Conservation (phyloP, 768 basidiomycete species). For the Tylopilus plumbeoviolaceoides region DNA sequence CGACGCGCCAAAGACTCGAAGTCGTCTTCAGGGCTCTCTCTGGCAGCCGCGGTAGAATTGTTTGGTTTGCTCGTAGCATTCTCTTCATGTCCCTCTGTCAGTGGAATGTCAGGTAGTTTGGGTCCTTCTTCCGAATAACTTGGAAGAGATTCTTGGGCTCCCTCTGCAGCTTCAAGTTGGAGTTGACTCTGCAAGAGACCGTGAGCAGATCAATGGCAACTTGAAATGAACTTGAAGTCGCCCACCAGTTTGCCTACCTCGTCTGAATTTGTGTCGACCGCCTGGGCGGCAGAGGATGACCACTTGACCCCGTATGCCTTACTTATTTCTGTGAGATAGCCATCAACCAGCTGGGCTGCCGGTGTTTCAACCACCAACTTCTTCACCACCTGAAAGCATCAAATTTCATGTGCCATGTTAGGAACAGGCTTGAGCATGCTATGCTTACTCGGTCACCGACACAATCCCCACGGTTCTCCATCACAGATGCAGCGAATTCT, state of each 20-base stretch:
- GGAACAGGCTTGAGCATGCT: background rate
- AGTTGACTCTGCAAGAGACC: constrained; percentile 6
- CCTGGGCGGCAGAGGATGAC: constrained; percentile 36
- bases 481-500: constrained; percentile 79
- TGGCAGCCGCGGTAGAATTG: constrained; percentile 2
- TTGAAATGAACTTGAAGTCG: background rate
- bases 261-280: constrained; percentile 14
- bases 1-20: constrained; percentile 74
- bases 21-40: constrained; percentile 50
- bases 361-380: constrained; percentile 75
- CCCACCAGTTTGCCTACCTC: constrained; percentile 41
- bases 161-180: background rate
- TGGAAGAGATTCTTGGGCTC: constrained; percentile 21
- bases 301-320: constrained; percentile 79
- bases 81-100: constrained; percentile 44
- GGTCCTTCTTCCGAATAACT: constrained; percentile 24
- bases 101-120: constrained; percentile 50
- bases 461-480: constrained; percentile 78
- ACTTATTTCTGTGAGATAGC: constrained; percentile 85
- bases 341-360: constrained; percentile 71
- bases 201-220: constrained; percentile 1
- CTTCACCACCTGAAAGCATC: constrained; percentile 54
- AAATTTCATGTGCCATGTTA: constrained; percentile 1
- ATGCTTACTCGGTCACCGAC: constrained; percentile 77
- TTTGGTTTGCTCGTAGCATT: constrained; percentile 14